Base-by-base conservation (phyloP, 2,329 filamentous ascomycete genomes). In the Ophiostoma pallidulum region DNA sequence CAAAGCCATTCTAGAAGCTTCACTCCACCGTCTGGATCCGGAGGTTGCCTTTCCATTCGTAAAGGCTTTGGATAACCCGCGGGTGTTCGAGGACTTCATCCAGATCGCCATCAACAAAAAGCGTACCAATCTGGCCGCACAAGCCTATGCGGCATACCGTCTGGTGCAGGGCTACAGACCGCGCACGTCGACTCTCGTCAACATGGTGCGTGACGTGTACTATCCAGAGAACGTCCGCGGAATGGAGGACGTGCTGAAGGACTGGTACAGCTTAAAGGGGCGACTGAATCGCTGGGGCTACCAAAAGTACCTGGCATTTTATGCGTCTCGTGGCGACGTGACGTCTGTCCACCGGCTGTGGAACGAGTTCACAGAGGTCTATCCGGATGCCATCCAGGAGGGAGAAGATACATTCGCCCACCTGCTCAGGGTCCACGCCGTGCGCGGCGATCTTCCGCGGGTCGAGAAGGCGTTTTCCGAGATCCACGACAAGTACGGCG, bases 341-440 rank as follows among this genome's bases (percentile, higher is more conserved):
- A 58, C 60, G 29, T 59, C 64, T 14, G 69, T 76, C 3, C 62
- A 66, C 37, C 61, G 62, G 7, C 54, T 78, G 19, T 75, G 72
- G 66, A 57, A 61, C 12, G 63, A 70, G 39, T 75, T 69, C 41
- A 59, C 63, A 9, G 46, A 58, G 18, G 52, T 59, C 1, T 70
- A 66, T 29, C 54, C 56, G 51, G 8, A 28, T 6, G 47, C 53
- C 20, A 32, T 51, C n/a, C 7, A 8, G n/a, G 42, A 44, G 4
- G 48, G 55, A 31, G 62, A 66, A 2, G 55, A 63, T 28, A 68
- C 63, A 4, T 71, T 78, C 52, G 60, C 71, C n/a, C 76, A 79
- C 39, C 67, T 89, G 3, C 69, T 94, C 35, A 78, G 84, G 54
- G 84, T 82, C 0, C 78, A 91, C 64, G 82, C 87, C 1, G 75